Conservation (phyloP, 2,329 filamentous ascomycete species). For the Calonectria montana region DNA sequence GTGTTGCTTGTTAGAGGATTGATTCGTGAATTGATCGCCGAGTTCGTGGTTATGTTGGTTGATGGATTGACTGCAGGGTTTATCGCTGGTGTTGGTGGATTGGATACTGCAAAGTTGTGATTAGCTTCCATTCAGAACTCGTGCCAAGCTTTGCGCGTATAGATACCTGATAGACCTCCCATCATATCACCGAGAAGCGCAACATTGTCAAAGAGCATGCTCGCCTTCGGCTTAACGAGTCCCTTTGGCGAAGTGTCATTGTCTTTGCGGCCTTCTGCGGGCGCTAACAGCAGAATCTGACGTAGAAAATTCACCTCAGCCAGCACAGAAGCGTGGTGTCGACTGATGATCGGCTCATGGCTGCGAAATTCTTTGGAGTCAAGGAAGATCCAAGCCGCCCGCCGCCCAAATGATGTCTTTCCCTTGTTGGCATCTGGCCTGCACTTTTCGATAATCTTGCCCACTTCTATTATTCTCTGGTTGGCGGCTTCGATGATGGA, state of each 20-base stretch:
- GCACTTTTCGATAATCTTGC: slow-evolving; percentile 45
- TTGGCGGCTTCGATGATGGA: slow-evolving; percentile 44
- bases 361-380: slow-evolving; percentile 40
- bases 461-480: slow-evolving; percentile 42
- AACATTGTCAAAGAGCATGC: slow-evolving; percentile 29
- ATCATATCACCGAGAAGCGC: slow-evolving; percentile 33
- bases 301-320: slow-evolving; percentile 44
- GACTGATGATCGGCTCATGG: slow-evolving; percentile 42
- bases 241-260: neutral
- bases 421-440: slow-evolving; percentile 35
- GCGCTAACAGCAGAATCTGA: slow-evolving; percentile 31
- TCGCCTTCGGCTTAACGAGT: neutral
- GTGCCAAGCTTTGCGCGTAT: neutral
- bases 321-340: slow-evolving; percentile 44
- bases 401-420: slow-evolving; percentile 31
- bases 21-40: neutral
- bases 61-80: neutral
- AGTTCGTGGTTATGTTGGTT: no score
- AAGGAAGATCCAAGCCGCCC: slow-evolving; percentile 40
- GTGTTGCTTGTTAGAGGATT: neutral
- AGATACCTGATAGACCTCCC: slow-evolving; percentile 18
- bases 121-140: neutral
- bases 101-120: neutral
- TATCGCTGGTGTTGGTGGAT: neutral
- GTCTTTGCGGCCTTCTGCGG: neutral